These are phyloP conservation scores for Nowakowskiella sp. DNA, from an alignment of 192 early-diverging fungal genomes.

Conservation along the genomic window DNA sequence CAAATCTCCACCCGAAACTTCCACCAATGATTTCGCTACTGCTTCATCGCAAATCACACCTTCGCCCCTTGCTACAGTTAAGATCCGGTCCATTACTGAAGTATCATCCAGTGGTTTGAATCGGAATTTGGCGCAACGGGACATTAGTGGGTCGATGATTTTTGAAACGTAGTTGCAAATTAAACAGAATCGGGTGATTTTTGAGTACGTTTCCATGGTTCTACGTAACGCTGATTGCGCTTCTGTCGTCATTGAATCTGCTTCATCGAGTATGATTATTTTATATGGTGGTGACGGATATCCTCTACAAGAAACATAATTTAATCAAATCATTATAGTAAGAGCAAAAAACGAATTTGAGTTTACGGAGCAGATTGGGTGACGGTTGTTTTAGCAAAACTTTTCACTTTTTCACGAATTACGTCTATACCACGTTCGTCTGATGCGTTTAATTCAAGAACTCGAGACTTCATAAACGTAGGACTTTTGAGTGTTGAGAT, in stretches of 20 bases:
- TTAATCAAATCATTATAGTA: conserved; percentile 21
- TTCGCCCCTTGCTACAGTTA: conserved; percentile 61
- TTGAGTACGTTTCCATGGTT: conserved; percentile 92
- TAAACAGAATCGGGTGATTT: conserved; percentile 87
- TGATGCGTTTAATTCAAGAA: conserved; percentile 92
- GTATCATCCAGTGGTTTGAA: conserved; percentile 72
- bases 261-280: conserved; percentile 94
- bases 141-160: conserved; percentile 90
- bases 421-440: conserved; percentile 96
- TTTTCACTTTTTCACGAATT: conserved; percentile 87
- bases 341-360: background rate
- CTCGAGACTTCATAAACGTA: conserved; percentile 64
- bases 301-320: conserved; percentile 8
- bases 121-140: conserved; percentile 91
- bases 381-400: conserved; percentile 75
- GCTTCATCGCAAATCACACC: conserved; percentile 44
- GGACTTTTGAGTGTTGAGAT: conserved; percentile 54
- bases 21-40: conserved; percentile 54
- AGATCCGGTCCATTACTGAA: conserved; percentile 52
- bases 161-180: conserved; percentile 84
- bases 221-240: conserved; percentile 88
- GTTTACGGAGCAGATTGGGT: background rate
- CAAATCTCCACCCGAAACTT: conserved; percentile 79
- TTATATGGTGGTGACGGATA: conserved; percentile 79
- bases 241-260: conserved; percentile 92